A percentile compares a stretch with the other conserved stretches of the same genome.
Conservation (phyloP, 2,329 filamentous ascomycete genomes). For the Lojkania enalia region DNA sequence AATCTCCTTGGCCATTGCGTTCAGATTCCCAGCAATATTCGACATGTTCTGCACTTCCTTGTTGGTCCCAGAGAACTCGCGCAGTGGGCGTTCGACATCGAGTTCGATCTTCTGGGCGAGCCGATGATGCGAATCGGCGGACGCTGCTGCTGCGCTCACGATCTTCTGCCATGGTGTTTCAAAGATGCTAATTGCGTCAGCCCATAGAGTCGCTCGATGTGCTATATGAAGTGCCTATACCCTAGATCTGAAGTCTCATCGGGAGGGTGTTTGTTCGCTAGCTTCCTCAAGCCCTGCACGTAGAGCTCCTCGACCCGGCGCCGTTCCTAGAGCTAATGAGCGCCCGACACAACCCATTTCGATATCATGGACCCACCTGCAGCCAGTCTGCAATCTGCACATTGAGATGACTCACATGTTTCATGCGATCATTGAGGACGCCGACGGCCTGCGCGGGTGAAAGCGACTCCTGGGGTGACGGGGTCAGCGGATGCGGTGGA, state of each 20-base stretch:
- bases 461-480: constrained; percentile 67
- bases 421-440: constrained; percentile 83
- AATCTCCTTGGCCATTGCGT: constrained; percentile 79
- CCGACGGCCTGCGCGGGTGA: constrained; percentile 80
- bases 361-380: constrained; percentile 64
- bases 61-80: constrained; percentile 71
- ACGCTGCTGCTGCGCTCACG: constrained; percentile 73
- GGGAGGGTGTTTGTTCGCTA: constrained; percentile 73
- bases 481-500: constrained; percentile 33
- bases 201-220: constrained; percentile 6
- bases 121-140: constrained; percentile 80
- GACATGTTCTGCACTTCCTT: constrained; percentile 78
- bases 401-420: constrained; percentile 84
- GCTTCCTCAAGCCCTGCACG: constrained; percentile 76
- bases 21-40: constrained; percentile 79
- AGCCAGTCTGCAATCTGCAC: constrained; percentile 94
- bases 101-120: constrained; percentile 81
- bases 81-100: constrained; percentile 83
- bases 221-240: constrained; percentile 57
- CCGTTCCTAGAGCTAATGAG: constrained; percentile 69
- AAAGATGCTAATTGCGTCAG: constrained; percentile 69
- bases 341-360: neutral
- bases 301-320: constrained; percentile 91
- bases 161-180: constrained; percentile 89
- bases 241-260: constrained; percentile 81